These are phyloP conservation scores for Cerrena zonata DNA, from an alignment of 1,284 basidiomycete genomes.

Conservation along the genomic window DNA sequence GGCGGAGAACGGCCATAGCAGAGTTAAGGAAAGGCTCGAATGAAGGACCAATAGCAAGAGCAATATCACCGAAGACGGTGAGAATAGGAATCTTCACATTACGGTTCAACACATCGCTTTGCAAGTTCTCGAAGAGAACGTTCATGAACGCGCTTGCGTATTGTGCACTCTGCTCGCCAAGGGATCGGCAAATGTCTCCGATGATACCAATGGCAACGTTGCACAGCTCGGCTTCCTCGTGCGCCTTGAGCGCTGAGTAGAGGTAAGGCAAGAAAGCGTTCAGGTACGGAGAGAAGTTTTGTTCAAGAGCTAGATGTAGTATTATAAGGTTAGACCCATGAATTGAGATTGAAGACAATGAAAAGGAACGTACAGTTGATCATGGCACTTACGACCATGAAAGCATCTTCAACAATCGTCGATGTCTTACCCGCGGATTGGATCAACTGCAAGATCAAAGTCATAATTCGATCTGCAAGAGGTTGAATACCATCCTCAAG, in stretches of 20 bases:
- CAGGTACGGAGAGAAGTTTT: conserved; percentile 84
- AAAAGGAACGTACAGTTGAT: conserved; percentile 49
- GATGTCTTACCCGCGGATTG: conserved; percentile 86
- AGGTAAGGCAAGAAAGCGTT: conserved; percentile 87
- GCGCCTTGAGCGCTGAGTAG: conserved; percentile 82
- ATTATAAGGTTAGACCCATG: too few species aligned
- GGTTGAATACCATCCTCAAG: conserved; percentile 81
- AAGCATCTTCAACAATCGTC: conserved; percentile 94
- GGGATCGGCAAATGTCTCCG: conserved; percentile 89
- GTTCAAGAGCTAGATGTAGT: conserved; percentile 71
- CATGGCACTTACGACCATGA: conserved; percentile 89
- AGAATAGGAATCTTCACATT: conserved; percentile 96
- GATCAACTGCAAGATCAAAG: conserved; percentile 80
- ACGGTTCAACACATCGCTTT: conserved; percentile 85
- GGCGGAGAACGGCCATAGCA: conserved; percentile 86
- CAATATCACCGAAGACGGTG: conserved; percentile 95
- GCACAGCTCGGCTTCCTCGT: conserved; percentile 94
- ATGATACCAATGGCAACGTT: conserved; percentile 94
- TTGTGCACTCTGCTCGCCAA: conserved; percentile 77
- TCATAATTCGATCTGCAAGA: conserved; percentile 93
- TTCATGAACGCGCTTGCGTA: conserved; percentile 88
- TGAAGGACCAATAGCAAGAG: conserved; percentile 79
- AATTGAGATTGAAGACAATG: too few species aligned
- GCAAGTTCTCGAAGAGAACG: conserved; percentile 85
- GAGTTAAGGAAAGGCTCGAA: conserved; percentile 90